Evolutionary conservation across 345 rosid genomes (phyloP).

Genomic region (Hevea brasiliensis): DNA sequence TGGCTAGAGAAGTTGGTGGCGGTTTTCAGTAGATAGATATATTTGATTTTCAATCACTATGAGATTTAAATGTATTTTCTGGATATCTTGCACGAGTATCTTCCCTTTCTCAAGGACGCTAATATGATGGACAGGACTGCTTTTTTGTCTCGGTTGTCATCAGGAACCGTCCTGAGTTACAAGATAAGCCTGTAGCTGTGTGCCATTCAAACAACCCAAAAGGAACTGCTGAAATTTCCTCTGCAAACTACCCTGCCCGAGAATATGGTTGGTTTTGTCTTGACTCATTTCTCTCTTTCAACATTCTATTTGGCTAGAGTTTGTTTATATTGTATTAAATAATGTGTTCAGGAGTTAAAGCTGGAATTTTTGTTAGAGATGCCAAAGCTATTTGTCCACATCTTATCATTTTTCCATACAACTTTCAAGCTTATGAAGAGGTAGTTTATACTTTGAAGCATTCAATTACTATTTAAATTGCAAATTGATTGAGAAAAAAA

Average conservation of each 20-base stretch:
- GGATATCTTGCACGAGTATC: constrained; percentile 3
- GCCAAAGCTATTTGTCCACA: constrained; percentile 90
- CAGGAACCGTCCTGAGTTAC: constrained; percentile 64
- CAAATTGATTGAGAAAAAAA: not conserved
- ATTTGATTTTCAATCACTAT: not conserved
- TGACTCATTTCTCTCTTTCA: constrained; percentile 25
- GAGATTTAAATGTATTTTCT: not conserved
- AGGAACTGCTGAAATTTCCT: constrained; percentile 98
- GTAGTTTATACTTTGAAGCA: constrained; percentile 34
- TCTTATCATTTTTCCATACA: constrained; percentile 78
- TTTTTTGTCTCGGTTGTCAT: constrained; percentile 91
- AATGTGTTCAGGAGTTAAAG: constrained; percentile 59
- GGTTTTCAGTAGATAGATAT: not conserved
- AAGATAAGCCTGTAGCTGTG: constrained; percentile 83
- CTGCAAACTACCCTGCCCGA: constrained; percentile 95
- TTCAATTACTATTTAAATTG: constrained; percentile 7
- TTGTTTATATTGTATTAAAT: constrained; percentile 18
- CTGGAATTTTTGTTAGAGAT: constrained; percentile 94
- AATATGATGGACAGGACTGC: constrained; percentile 68
- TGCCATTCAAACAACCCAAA: constrained; percentile 89
- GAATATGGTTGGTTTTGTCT: constrained; percentile 61
- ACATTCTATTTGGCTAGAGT: constrained; percentile 9
- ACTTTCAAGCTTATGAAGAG: constrained; percentile 88
- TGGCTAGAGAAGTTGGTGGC: too few relatives aligned
- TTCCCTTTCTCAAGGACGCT: constrained; percentile 18